A percentile compares a stretch with the other conserved stretches of the same genome.
Evolutionary conservation across 2,329 filamentous ascomycete species (phyloP).

Genomic region (Verticillium isaacii): DNA sequence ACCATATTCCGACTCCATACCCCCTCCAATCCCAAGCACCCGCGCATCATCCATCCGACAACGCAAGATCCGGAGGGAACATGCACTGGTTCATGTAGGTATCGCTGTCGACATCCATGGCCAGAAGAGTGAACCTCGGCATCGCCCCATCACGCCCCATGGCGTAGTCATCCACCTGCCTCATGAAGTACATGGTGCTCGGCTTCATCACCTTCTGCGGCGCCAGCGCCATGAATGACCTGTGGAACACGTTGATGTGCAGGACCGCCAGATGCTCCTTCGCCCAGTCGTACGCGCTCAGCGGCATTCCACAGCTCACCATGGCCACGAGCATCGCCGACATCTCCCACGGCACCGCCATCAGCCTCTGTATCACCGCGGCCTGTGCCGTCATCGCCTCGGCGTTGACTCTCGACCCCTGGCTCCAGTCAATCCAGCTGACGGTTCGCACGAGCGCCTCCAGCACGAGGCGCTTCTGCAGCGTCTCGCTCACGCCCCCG

Average conservation of each 20-base stretch:
- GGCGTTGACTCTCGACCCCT: background rate
- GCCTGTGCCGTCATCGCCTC: background rate
- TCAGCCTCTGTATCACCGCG: background rate
- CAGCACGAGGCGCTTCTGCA: background rate
- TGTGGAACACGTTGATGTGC: background rate
- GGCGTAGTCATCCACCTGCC: background rate
- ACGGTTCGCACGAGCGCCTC: background rate
- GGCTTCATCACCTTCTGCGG: background rate
- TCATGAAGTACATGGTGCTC: background rate
- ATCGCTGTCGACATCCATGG: background rate
- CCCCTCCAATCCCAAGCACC: no score
- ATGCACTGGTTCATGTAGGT: background rate
- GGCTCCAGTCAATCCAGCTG: background rate
- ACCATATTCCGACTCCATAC: no score
- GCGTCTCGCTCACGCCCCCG: background rate
- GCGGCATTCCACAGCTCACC: background rate
- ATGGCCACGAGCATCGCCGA: slow-evolving; percentile 1
- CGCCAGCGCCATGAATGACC: background rate
- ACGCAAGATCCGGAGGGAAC: background rate
- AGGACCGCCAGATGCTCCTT: background rate
- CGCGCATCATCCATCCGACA: background rate
- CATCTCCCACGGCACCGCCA: background rate
- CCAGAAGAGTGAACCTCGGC: background rate
- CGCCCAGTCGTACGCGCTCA: background rate
- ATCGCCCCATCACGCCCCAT: background rate